Percentiles rank a stretch among this genome's conserved stretches.
Evolutionary conservation across 2,329 filamentous ascomycete genomes (phyloP).

Genomic region (Ascosphaera apis): DNA sequence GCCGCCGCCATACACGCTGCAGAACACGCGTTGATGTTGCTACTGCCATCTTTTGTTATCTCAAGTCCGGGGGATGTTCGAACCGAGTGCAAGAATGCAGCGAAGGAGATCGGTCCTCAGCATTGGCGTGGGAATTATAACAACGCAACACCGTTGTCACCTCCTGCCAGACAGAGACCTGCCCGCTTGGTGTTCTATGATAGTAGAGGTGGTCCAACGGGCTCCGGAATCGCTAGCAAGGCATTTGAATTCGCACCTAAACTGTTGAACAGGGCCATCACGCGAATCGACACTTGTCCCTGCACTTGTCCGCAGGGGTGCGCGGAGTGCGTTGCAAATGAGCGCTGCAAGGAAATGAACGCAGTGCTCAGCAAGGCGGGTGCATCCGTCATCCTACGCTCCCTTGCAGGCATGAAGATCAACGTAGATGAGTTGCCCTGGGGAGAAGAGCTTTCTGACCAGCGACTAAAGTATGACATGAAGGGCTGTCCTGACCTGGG

Average conservation of each 20-base stretch:
- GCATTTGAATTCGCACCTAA: conserved; percentile 81
- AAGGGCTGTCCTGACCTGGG: too few relatives aligned
- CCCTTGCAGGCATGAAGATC: conserved; percentile 50
- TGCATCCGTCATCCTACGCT: conserved; percentile 56
- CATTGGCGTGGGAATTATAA: conserved; percentile 9
- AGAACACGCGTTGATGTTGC: conserved; percentile 67
- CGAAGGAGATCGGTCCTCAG: conserved; percentile 62
- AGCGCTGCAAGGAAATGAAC: conserved; percentile 66
- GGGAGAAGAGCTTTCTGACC: conserved; percentile 41
- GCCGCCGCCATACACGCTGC: conserved; percentile 85
- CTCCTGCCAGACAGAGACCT: conserved; percentile 46
- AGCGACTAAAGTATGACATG: too few relatives aligned
- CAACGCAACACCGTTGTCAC: conserved; percentile 11
- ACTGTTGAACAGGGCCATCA: conserved; percentile 51
- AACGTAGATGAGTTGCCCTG: conserved; percentile 69
- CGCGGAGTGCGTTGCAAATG: conserved; percentile 70
- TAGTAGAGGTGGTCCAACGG: conserved; percentile 64
- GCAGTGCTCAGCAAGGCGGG: conserved; percentile 88
- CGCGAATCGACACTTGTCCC: conserved; percentile 50
- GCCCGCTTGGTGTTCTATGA: conserved; percentile 87
- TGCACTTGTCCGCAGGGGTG: conserved; percentile 51
- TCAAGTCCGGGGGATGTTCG: conserved; percentile 75
- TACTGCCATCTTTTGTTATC: conserved; percentile 81
- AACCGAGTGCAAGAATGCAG: conserved; percentile 75
- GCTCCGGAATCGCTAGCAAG: conserved; percentile 71